These are phyloP conservation scores for Gracilaria domingensis DNA, from an alignment of 23 red algal genomes.

Conservation along the genomic window DNA sequence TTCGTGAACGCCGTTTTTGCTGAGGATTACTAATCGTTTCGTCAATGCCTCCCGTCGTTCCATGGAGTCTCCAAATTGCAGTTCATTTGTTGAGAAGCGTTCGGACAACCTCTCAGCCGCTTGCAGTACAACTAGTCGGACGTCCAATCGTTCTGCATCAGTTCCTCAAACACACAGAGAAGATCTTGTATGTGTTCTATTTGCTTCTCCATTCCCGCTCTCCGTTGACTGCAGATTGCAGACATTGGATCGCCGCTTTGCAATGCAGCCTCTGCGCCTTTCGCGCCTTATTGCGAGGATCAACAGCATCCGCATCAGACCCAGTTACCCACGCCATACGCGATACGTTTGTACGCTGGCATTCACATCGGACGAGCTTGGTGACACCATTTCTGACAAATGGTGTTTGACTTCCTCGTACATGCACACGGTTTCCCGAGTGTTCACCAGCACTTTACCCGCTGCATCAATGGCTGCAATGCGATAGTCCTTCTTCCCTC, in stretches of 20 bases:
- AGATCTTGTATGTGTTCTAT: conserved; percentile 30
- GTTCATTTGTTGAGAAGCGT: conserved; percentile 3
- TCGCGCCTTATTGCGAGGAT: conserved; percentile 60
- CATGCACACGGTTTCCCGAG: conserved; percentile 16
- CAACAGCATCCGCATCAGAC: conserved; percentile 63
- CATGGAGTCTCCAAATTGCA: background rate
- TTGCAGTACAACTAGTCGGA: conserved; percentile 31
- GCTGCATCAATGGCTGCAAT: conserved; percentile 59
- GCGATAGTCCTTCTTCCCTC: conserved; percentile 68
- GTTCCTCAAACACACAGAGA: conserved; percentile 27
- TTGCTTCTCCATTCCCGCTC: conserved; percentile 10
- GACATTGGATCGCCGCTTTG: conserved; percentile 33
- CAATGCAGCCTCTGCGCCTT: conserved; percentile 51
- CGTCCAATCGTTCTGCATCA: conserved; percentile 54
- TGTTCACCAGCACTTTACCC: conserved; percentile 33
- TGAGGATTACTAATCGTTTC: conserved; percentile 21
- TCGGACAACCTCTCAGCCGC: conserved; percentile 11
- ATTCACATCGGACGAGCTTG: background rate
- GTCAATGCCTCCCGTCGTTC: background rate
- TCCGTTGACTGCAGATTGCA: conserved; percentile 10
- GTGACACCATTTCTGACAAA: conserved; percentile 17
- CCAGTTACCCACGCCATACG: conserved; percentile 64
- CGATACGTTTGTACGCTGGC: background rate
- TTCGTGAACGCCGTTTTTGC: conserved; percentile 43
- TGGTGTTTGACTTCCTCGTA: conserved; percentile 31